Evolutionary conservation across 306 rosid genomes (phyloP), one percentile per base, ranked within the genome.

Genomic region (Ammopiptanthus mongolicus): DNA sequence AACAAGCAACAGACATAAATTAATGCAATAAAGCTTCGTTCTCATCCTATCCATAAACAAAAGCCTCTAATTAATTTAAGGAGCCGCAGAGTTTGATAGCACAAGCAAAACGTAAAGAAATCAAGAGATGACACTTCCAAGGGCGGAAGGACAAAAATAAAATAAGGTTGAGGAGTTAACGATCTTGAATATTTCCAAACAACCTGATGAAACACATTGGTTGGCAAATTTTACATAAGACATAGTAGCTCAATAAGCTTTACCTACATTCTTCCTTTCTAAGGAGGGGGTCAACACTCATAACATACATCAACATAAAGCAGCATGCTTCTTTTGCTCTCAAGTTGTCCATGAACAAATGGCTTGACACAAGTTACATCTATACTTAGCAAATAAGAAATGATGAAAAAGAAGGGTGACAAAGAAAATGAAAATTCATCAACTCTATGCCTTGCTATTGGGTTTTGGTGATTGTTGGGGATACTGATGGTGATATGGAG

Each of bases 391-490:
- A 29, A 65, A 73, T 33, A 47, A 57, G 78, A 75, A 50, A 50
- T 75, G 73, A 71, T 31, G n/a, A 75, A 76, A 76, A 59, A 17
- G 14, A 34, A 57, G 86, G 53, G 64, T 62, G 41, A 59, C 57
- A 86, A 64, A 60, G 73, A 78, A 52, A 79, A n/a, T 57, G 58
- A 48, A 81, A 41, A 55, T 9, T 75, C 86, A 75, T 84, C 86
- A 76, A 74, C 80, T 80, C 74, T 85, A 80, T 56, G 91, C 77
- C 78, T 89, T 91, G 81, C 86, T 94, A 44, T 77, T 84, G 47
- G 98, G 94, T 80, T 91, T 93, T 14, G 98, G 98, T 39, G 98
- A 91, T 50, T 73, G 93, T 71, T 85, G 91, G 18, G 92, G 93
- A 83, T 37, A 86, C 74, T 86, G 98, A 69, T 85, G 92, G 83